phyloP scores from a whole-genome alignment of 2,329 filamentous ascomycete species.

The Diaporthe eres region DNA sequence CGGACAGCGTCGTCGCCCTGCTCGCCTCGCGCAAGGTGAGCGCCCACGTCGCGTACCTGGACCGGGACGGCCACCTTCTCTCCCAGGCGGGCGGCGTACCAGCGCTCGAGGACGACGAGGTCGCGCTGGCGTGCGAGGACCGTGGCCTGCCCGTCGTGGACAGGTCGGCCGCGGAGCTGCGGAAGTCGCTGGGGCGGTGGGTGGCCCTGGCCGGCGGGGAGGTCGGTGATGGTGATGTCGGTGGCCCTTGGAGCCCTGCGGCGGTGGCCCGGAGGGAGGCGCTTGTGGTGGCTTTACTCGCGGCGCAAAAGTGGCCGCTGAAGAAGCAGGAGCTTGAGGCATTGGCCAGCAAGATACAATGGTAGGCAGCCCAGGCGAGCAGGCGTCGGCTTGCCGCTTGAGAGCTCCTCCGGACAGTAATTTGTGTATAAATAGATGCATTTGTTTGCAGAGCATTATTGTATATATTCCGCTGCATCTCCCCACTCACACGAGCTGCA shows the following conservation, averaged over 20 bases:
- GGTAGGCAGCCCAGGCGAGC: not conserved
- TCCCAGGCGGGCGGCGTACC: slow-evolving; percentile 71
- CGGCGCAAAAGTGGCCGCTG: slow-evolving; percentile 10
- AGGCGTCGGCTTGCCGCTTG: not conserved
- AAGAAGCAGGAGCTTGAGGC: not conserved
- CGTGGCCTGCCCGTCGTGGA: slow-evolving; percentile 72
- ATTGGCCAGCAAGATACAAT: not conserved
- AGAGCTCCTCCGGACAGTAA: too few species aligned
- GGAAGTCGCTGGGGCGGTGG: slow-evolving; percentile 62
- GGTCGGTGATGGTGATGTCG: too few species aligned
- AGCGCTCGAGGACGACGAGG: slow-evolving; percentile 73
- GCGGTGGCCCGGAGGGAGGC: slow-evolving; percentile 17
- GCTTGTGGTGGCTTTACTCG: slow-evolving; percentile 15
- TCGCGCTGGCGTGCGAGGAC: slow-evolving; percentile 79
- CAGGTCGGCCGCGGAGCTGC: slow-evolving; percentile 62
- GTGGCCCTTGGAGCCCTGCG: slow-evolving; percentile 9
- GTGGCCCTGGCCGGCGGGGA: slow-evolving; percentile 55
- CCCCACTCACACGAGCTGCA: slow-evolving; percentile 1
- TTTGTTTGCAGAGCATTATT: not conserved
- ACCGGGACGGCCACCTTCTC: slow-evolving; percentile 80
- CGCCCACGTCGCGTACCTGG: slow-evolving; percentile 73
- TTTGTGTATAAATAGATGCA: slow-evolving; percentile 6
- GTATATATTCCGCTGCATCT: not conserved
- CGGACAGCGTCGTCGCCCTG: slow-evolving; percentile 58
- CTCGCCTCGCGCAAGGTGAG: slow-evolving; percentile 68